Conservation (phyloP, 2,329 filamentous ascomycete species). For the Verticillium klebahnii region DNA sequence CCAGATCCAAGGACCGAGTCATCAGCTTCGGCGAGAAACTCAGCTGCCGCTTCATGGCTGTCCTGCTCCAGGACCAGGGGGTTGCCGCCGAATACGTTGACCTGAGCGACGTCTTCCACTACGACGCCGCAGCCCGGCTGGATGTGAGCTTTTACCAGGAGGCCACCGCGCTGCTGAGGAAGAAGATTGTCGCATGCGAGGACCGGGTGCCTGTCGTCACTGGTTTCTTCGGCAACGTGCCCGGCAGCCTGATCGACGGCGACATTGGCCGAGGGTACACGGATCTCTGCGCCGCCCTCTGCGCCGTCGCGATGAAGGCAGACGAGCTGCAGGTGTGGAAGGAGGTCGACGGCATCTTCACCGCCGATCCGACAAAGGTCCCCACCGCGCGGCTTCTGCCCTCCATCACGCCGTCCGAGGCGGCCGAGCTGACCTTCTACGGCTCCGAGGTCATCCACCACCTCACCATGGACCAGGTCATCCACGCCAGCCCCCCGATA, state of each 20-base stretch:
- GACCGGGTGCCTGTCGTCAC: constrained; percentile 74
- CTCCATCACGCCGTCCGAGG: constrained; percentile 89
- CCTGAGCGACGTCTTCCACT: constrained; percentile 75
- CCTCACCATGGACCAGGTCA: constrained; percentile 95
- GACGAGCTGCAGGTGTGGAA: constrained; percentile 97
- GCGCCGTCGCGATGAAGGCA: constrained; percentile 83
- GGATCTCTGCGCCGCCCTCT: constrained; percentile 87
- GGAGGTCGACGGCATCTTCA: constrained; percentile 95
- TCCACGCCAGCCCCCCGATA: constrained; percentile 73
- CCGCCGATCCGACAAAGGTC: constrained; percentile 79
- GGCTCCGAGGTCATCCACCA: constrained; percentile 97
- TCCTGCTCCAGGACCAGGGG: constrained; percentile 73
- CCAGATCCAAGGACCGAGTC: constrained; percentile 77
- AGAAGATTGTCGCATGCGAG: constrained; percentile 61
- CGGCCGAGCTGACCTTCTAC: constrained; percentile 91
- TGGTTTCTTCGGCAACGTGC: constrained; percentile 92
- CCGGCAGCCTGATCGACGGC: constrained; percentile 80
- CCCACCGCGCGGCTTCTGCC: constrained; percentile 87
- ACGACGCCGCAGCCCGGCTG: constrained; percentile 53
- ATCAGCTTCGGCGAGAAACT: constrained; percentile 95
- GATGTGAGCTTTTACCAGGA: constrained; percentile 66
- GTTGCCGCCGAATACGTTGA: constrained; percentile 89
- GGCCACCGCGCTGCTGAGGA: constrained; percentile 55
- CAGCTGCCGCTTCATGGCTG: constrained; percentile 87
- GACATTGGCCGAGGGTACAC: constrained; percentile 95